phyloP scores from a whole-genome alignment of 495 filamentous ascomycete species.

The Endocarpon pusillum region DNA sequence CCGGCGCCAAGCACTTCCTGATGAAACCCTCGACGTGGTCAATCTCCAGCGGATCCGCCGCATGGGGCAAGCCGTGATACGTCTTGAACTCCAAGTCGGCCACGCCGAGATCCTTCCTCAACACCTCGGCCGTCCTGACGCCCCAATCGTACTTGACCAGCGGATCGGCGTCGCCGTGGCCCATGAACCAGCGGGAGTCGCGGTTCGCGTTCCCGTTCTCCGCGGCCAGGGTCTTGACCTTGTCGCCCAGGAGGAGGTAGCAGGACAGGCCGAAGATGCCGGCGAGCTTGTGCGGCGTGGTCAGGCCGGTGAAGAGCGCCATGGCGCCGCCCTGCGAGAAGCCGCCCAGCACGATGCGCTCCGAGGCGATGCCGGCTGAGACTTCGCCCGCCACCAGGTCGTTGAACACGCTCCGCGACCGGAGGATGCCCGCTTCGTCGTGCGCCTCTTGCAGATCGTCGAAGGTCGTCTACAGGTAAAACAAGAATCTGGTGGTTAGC shows the following conservation, averaged over 20 bases:
- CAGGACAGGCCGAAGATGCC: slow-evolving; percentile 76
- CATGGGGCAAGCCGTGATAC: too few species aligned
- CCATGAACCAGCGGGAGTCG: slow-evolving; percentile 74
- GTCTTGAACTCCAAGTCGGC: slow-evolving; percentile 54
- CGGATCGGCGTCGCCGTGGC: slow-evolving; percentile 58
- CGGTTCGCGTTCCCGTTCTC: slow-evolving; percentile 46
- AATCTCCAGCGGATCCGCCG: too few species aligned
- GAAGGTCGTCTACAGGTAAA: slow-evolving; percentile 6
- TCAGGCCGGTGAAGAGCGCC: slow-evolving; percentile 49
- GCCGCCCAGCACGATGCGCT: slow-evolving; percentile 67
- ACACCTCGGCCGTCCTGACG: slow-evolving; percentile 36
- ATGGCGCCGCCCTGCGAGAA: slow-evolving; percentile 49
- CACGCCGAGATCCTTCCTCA: slow-evolving; percentile 50
- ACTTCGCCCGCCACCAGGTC: slow-evolving; percentile 67
- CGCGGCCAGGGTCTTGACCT: slow-evolving; percentile 47
- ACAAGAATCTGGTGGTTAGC: not conserved
- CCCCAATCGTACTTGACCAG: slow-evolving; percentile 57
- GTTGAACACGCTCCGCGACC: slow-evolving; percentile 59
- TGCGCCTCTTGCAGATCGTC: slow-evolving; percentile 35
- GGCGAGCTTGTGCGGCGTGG: slow-evolving; percentile 54
- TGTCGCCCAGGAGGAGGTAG: slow-evolving; percentile 61
- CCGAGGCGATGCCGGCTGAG: slow-evolving; percentile 61
- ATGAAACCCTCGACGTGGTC: too few species aligned
- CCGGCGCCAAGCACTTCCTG: too few species aligned
- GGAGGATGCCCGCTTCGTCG: slow-evolving; percentile 68